Percentiles rank a stretch among this genome's conserved stretches.
Evolutionary conservation across 83 land plant genomes (phyloP).

Genomic region (Diphasiastrum complanatum): DNA sequence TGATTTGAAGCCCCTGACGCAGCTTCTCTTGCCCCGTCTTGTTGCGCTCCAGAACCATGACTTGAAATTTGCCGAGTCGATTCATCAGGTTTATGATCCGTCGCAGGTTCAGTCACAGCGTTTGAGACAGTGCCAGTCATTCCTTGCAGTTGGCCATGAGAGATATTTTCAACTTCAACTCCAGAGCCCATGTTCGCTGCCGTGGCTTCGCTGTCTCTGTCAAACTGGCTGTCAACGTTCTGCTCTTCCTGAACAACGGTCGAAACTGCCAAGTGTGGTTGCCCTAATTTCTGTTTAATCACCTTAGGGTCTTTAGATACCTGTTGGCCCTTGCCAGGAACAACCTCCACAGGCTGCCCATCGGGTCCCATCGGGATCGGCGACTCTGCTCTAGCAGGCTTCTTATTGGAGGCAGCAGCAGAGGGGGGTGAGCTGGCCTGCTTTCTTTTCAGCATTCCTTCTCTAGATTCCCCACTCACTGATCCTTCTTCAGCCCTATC

Average conservation of each 20-base stretch:
- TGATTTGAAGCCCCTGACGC: too few species aligned
- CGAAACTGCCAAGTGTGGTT: constrained; percentile 2
- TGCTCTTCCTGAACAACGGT: constrained; percentile 8
- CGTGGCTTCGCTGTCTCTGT: not conserved
- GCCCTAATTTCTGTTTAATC: constrained; percentile 10
- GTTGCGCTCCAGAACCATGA: constrained; percentile 2
- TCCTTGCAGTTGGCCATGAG: constrained; percentile 23
- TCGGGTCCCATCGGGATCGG: constrained; percentile 6
- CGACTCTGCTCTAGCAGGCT: constrained; percentile 8
- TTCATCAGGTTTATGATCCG: not conserved
- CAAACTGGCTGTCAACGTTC: too few species aligned
- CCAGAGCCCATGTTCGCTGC: not conserved
- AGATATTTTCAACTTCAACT: constrained; percentile 21
- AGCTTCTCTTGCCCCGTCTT: constrained; percentile 1
- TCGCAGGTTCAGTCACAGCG: not conserved
- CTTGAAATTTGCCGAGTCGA: not conserved
- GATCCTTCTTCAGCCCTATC: too few species aligned
- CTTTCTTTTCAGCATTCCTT: constrained; percentile 6
- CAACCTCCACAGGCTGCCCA: constrained; percentile 13
- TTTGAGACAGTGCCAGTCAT: not conserved
- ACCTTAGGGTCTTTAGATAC: constrained; percentile 7
- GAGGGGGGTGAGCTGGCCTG: constrained; percentile 5
- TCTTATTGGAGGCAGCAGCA: not conserved
- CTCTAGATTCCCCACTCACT: too few species aligned
- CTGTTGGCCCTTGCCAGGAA: constrained; percentile 7